Evolutionary conservation across 1,284 basidiomycete species (phyloP).

Genomic region (Inonotus obliquus): DNA sequence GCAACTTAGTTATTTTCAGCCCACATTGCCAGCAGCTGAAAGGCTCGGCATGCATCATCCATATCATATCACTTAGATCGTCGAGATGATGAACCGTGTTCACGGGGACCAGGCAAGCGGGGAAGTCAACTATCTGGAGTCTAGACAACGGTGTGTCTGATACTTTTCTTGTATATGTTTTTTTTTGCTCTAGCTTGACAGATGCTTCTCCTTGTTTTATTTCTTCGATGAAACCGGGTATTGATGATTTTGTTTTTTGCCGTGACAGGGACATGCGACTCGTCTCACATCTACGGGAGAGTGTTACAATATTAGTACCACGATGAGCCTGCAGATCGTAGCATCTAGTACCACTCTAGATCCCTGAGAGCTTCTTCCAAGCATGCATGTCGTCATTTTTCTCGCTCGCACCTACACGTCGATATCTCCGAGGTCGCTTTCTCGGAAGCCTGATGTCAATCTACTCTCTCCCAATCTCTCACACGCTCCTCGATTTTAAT

Average conservation of each 20-base stretch:
- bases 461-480: not conserved
- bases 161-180: not conserved
- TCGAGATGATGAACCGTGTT: not conserved
- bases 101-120: not conserved
- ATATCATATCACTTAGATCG: not conserved
- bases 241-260: not conserved
- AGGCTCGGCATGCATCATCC: not conserved
- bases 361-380: not conserved
- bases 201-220: not conserved
- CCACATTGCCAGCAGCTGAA: not conserved
- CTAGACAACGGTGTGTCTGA: not conserved
- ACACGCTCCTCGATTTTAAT: not conserved
- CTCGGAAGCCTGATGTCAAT: not conserved
- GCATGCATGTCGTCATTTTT: not conserved
- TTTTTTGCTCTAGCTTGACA: not conserved
- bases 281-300: not conserved
- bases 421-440: not conserved
- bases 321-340: not conserved
- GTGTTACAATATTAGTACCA: not conserved
- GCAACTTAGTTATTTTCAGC: not conserved
- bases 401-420: not conserved
- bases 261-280: not conserved
- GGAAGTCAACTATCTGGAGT: not conserved
- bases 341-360: not conserved
- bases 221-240: not conserved